These are phyloP conservation scores for Trichosporon coremiiforme DNA, from an alignment of 1,284 basidiomycete species.

Conservation along the genomic window DNA sequence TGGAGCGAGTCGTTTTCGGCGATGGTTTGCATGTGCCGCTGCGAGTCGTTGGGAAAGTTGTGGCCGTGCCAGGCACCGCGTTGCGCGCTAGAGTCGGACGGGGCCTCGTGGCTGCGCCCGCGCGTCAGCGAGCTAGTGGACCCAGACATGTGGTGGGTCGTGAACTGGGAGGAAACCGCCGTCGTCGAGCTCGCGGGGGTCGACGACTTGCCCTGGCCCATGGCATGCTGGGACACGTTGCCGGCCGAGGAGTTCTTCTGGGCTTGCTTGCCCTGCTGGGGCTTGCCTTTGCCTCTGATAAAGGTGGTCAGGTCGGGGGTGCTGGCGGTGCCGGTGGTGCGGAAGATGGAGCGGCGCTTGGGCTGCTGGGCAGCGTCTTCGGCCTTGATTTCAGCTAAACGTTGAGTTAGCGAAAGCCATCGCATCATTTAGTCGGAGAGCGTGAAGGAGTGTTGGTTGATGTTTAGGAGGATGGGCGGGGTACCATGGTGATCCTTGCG, in stretches of 20 bases:
- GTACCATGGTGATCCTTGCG: constrained; percentile 3
- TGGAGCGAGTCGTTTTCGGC: constrained; percentile 34
- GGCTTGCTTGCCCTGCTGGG: constrained; percentile 17
- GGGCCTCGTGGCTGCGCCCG: constrained; percentile 20
- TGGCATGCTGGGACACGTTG: constrained; percentile 18
- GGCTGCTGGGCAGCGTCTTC: constrained; percentile 33
- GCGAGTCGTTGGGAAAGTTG: constrained; percentile 21
- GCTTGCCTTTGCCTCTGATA: constrained; percentile 68
- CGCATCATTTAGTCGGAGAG: constrained; percentile 2
- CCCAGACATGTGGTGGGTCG: constrained; percentile 8
- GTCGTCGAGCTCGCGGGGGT: constrained; percentile 17
- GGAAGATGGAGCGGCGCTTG: constrained; percentile 78
- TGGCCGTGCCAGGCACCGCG: constrained; percentile 13
- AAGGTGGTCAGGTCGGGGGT: constrained; percentile 84
- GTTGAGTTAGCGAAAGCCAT: constrained; percentile 16
- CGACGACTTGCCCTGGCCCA: constrained; percentile 16
- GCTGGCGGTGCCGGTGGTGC: constrained; percentile 80
- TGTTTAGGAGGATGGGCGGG: constrained; percentile 1
- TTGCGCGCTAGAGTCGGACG: constrained; percentile 1
- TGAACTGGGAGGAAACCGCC: constrained; percentile 13
- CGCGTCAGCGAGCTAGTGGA: constrained; percentile 18
- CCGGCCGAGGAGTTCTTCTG: constrained; percentile 43
- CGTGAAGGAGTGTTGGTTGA: neutral
- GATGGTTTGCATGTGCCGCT: constrained; percentile 39
- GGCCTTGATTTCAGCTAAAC: constrained; percentile 39